Evolutionary conservation across 179 eudicot genomes (phyloP).

Genomic region (Beta corolliflora): DNA sequence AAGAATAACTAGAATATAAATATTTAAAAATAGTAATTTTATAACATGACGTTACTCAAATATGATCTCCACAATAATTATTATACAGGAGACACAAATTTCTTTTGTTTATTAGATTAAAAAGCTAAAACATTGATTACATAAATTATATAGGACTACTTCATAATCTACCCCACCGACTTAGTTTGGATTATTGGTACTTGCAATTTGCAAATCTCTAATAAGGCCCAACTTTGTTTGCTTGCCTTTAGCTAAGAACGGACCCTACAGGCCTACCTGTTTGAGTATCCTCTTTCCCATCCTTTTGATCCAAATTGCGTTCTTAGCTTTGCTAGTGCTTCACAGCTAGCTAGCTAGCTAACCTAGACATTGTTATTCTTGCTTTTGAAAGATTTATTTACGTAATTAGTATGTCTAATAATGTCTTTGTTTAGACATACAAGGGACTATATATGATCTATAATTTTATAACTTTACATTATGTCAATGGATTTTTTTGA

Average conservation of each 20-base stretch:
- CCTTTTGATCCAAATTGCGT: constrained; percentile 10
- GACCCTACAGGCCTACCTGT: constrained; percentile 25
- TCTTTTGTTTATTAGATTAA: neutral
- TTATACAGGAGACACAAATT: too few species aligned
- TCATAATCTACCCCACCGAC: neutral
- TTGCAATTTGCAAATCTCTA: constrained; percentile 7
- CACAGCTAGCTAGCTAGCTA: neutral
- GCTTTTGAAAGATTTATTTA: constrained; percentile 5
- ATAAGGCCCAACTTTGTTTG: constrained; percentile 25
- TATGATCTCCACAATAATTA: too few species aligned
- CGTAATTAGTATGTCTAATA: neutral
- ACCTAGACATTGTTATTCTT: neutral
- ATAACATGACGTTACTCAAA: too few species aligned
- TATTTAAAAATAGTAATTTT: too few species aligned
- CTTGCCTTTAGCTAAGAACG: constrained; percentile 11
- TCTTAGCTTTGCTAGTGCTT: constrained; percentile 5
- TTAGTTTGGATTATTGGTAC: constrained; percentile 9
- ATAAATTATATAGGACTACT: neutral
- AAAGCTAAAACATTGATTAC: neutral
- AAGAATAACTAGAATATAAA: too few species aligned
- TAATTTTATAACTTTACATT: too few species aligned
- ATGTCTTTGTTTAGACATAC: too few species aligned
- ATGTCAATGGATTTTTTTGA: too few species aligned
- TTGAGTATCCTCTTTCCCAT: neutral
- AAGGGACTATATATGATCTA: too few species aligned